Conservation (phyloP, 768 basidiomycete species). For the Panaeolus cyanescens region DNA sequence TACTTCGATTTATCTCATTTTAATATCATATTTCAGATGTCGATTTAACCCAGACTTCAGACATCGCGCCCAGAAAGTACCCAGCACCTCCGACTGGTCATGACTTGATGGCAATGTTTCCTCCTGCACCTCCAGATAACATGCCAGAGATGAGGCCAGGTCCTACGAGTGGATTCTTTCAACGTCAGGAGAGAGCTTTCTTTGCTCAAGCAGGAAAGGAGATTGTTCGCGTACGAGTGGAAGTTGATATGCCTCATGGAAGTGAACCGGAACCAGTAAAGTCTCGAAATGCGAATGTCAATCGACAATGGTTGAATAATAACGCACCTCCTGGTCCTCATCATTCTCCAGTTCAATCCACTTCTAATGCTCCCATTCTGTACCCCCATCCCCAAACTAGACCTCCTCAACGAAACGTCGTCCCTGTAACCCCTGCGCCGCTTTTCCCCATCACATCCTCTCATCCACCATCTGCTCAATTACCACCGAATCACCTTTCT, state of each 20-base stretch:
- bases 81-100: slow-evolving; percentile 81
- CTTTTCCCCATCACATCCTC: slow-evolving; percentile 35
- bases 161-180: slow-evolving; percentile 74
- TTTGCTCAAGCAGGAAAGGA: slow-evolving; percentile 80
- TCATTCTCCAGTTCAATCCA: slow-evolving; percentile 35
- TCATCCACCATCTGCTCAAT: slow-evolving; percentile 24
- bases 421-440: slow-evolving; percentile 34
- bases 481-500: slow-evolving; percentile 37
- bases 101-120: slow-evolving; percentile 85
- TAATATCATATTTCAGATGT: slow-evolving; percentile 47
- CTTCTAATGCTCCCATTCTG: slow-evolving; percentile 23
- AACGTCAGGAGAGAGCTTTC: slow-evolving; percentile 76
- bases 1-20: background rate
- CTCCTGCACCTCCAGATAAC: slow-evolving; percentile 62
- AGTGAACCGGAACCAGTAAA: slow-evolving; percentile 29
- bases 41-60: slow-evolving; percentile 57
- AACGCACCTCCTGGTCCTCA: slow-evolving; percentile 25
- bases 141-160: slow-evolving; percentile 59
- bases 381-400: slow-evolving; percentile 39
- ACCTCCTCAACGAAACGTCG: slow-evolving; percentile 30
- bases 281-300: slow-evolving; percentile 21
- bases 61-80: slow-evolving; percentile 55
- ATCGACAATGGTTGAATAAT: slow-evolving; percentile 24
- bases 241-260: slow-evolving; percentile 57
- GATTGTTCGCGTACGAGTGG: slow-evolving; percentile 73